Conservation (phyloP, 2,329 filamentous ascomycete genomes). For the Fusarium pininemorale region DNA sequence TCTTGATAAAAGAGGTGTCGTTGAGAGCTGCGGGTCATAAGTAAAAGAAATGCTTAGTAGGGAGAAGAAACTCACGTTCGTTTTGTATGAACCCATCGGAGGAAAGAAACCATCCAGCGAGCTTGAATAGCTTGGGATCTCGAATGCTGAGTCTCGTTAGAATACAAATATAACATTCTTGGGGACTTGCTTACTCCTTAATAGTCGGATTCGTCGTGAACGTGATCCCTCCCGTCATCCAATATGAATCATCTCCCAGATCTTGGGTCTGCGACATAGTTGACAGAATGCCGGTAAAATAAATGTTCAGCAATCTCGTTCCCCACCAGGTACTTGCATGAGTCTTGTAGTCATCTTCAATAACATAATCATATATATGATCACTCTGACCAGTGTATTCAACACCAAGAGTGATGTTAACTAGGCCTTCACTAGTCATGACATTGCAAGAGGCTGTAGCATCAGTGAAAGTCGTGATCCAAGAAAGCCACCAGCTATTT, state of each 20-base stretch:
- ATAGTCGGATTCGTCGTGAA: background rate
- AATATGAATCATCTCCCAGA: background rate
- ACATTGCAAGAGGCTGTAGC: constrained; percentile 13
- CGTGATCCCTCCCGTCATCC: background rate
- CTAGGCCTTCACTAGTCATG: background rate
- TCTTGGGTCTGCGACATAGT: constrained; percentile 10
- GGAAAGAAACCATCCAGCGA: constrained; percentile 4
- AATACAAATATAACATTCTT: accelerated
- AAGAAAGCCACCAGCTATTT: constrained; percentile 13
- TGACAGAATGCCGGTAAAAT: constrained; percentile 2
- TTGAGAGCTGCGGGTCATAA: background rate
- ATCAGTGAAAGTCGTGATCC: background rate
- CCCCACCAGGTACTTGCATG: constrained; percentile 28
- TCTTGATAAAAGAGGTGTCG: background rate
- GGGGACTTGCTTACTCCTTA: background rate
- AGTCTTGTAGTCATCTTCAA: constrained; percentile 10
- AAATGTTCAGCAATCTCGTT: constrained; percentile 15
- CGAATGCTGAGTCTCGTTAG: background rate
- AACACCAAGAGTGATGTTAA: constrained; percentile 14
- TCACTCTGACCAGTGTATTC: constrained; percentile 1
- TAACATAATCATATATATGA: constrained; percentile 14
- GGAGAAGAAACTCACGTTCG: background rate
- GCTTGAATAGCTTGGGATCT: background rate
- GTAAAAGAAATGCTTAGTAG: background rate
- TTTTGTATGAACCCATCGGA: background rate